These are phyloP conservation scores for Gaertneriomyces semiglobifer DNA, from an alignment of 192 early-diverging fungal species.

Conservation along the genomic window DNA sequence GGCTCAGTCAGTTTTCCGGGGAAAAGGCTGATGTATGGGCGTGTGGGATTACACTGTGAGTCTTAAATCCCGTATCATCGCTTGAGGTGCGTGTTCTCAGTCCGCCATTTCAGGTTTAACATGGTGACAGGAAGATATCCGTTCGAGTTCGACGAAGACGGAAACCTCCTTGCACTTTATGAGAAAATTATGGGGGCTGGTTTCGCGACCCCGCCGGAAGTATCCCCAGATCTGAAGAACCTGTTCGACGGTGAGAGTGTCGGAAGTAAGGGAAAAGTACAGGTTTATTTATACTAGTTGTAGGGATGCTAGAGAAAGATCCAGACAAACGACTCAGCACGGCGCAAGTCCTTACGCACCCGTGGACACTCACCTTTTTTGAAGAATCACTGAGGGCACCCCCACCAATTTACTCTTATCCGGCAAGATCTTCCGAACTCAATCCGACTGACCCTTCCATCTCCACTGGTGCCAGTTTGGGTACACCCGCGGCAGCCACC, in stretches of 20 bases:
- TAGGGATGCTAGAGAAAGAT: constrained; percentile 48
- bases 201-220: constrained; percentile 44
- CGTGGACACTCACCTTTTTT: constrained; percentile 40
- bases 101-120: constrained; percentile 37
- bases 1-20: constrained; percentile 29
- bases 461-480: too few relatives aligned
- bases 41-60: constrained; percentile 50
- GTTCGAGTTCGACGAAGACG: constrained; percentile 56
- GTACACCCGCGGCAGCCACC: too few relatives aligned
- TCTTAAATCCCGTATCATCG: constrained; percentile 1
- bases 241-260: constrained; percentile 37
- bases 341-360: constrained; percentile 39
- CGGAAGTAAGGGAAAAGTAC: background rate
- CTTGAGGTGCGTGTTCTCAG: background rate
- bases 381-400: constrained; percentile 9
- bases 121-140: constrained; percentile 57
- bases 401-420: constrained; percentile 37
- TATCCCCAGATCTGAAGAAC: constrained; percentile 34
- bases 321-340: constrained; percentile 36
- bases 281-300: background rate
- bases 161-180: constrained; percentile 49
- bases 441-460: too few relatives aligned
- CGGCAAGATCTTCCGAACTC: background rate
- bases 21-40: constrained; percentile 58
- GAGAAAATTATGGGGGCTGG: constrained; percentile 44